Conservation (phyloP, 192 early-diverging fungal species). For the Coemansia sp. region DNA sequence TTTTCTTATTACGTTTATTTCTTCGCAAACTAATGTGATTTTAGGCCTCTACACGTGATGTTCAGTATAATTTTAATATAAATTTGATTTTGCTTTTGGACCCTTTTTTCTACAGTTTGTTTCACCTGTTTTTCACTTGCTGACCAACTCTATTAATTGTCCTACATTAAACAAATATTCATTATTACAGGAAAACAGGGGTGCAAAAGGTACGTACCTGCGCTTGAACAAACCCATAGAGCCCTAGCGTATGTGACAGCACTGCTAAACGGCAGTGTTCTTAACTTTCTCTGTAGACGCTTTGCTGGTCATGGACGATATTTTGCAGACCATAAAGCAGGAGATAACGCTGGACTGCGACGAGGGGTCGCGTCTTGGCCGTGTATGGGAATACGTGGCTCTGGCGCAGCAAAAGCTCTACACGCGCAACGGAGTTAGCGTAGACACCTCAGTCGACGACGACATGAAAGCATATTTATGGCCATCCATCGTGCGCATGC, state of each 20-base stretch:
- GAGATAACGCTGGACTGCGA: conserved; percentile 47
- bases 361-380: conserved; percentile 27
- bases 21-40: background rate
- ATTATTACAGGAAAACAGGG: too few species aligned
- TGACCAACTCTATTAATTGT: too few species aligned
- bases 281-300: background rate
- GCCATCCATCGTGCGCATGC: conserved; percentile 28
- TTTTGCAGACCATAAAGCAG: conserved; percentile 26
- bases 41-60: background rate
- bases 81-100: background rate
- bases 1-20: background rate
- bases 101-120: background rate
- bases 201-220: too few species aligned
- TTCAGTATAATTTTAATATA: background rate
- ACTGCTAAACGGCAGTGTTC: too few species aligned
- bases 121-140: background rate
- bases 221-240: background rate
- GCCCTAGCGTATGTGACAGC: background rate
- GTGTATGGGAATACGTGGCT: conserved; percentile 37
- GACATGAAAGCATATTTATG: conserved; percentile 34
- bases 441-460: conserved; percentile 9
- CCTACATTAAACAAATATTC: too few species aligned
- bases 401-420: conserved; percentile 25
- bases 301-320: conserved; percentile 33
- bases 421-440: conserved; percentile 6